Percentiles rank a stretch among this genome's conserved stretches.
Conservation (phyloP, 73 alveolate species). For the Paramecium pentaurelia region DNA sequence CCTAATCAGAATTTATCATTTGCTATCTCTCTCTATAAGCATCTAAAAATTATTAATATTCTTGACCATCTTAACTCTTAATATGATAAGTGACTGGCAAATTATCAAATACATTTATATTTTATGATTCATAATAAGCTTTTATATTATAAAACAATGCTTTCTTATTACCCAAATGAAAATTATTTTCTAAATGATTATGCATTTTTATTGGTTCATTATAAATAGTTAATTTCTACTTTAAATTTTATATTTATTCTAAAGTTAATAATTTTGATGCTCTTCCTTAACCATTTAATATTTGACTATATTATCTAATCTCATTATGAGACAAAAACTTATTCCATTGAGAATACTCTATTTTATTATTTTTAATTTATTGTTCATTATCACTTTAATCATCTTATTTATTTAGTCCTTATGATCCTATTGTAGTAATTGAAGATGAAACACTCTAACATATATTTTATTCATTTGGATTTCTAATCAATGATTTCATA, state of each 20-base stretch:
- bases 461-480: neutral
- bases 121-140: slow-evolving; percentile 69
- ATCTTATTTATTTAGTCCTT: slow-evolving; percentile 22
- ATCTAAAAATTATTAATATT: slow-evolving; percentile 39
- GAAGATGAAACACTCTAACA: slow-evolving; percentile 7
- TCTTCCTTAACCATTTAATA: neutral
- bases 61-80: slow-evolving; percentile 58
- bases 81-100: slow-evolving; percentile 86
- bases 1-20: slow-evolving; percentile 17
- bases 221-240: neutral
- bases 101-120: slow-evolving; percentile 66
- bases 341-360: neutral
- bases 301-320: neutral
- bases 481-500: slow-evolving; percentile 32
- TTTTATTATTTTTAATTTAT: neutral
- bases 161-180: slow-evolving; percentile 79
- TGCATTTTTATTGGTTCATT: slow-evolving; percentile 47
- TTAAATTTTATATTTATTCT: neutral
- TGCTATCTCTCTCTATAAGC: neutral
- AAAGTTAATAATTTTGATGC: neutral
- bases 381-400: slow-evolving; percentile 41
- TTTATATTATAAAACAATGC: slow-evolving; percentile 84
- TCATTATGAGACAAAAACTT: neutral
- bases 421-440: slow-evolving; percentile 12
- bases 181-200: slow-evolving; percentile 77